Percentiles rank a stretch among this genome's conserved stretches.
phyloP scores from a whole-genome alignment of 129 eudicot genomes.

The Tanacetum coccineum region DNA sequence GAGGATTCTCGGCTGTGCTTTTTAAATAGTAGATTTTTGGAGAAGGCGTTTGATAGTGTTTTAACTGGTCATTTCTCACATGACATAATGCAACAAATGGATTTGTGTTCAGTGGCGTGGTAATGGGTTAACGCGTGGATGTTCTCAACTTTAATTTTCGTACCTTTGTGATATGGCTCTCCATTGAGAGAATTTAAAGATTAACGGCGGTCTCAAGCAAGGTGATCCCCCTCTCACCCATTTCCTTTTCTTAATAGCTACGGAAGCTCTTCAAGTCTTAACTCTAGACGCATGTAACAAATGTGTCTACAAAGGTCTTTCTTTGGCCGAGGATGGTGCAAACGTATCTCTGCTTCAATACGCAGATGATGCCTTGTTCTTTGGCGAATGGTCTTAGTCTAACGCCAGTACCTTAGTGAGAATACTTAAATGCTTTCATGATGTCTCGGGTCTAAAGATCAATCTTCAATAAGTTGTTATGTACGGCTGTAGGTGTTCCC shows the following conservation, averaged over 20 bases:
- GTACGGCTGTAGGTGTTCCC: too few relatives aligned
- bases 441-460: neutral
- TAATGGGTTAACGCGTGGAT: neutral
- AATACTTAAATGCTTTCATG: neutral
- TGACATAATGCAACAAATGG: neutral
- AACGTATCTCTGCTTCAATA: too few relatives aligned
- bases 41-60: neutral
- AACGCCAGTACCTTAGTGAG: neutral
- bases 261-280: neutral
- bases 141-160: neutral
- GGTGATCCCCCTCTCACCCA: neutral
- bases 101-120: neutral
- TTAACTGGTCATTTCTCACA: neutral
- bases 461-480: neutral
- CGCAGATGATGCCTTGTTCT: neutral
- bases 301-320: too few relatives aligned
- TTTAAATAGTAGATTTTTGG: neutral
- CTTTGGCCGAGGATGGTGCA: neutral
- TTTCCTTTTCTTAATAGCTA: too few relatives aligned
- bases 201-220: neutral
- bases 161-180: neutral
- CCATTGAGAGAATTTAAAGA: neutral
- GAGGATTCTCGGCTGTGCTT: too few relatives aligned
- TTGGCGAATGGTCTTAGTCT: neutral
- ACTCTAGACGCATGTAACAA: neutral